Percentiles rank a stretch among this genome's conserved stretches.
Evolutionary conservation across 495 filamentous ascomycete species (phyloP).

Genomic region (Podospora didyma): DNA sequence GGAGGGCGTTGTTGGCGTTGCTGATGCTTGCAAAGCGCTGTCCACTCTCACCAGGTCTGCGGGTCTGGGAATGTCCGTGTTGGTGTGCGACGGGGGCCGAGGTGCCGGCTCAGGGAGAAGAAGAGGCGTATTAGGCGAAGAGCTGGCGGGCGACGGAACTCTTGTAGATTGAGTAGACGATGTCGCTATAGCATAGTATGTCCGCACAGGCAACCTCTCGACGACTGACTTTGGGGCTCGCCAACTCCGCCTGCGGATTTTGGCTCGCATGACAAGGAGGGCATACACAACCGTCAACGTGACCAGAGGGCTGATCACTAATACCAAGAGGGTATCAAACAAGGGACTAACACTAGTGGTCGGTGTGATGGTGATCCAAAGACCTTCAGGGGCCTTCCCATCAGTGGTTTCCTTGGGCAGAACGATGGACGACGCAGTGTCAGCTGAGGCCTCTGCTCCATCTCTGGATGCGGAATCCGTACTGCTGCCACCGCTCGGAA

Average conservation of each 20-base stretch:
- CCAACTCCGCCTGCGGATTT: slow-evolving; percentile 87
- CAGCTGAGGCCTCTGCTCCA: neutral
- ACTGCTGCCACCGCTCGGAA: slow-evolving; percentile 44
- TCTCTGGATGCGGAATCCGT: slow-evolving; percentile 22
- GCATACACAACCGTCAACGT: slow-evolving; percentile 92
- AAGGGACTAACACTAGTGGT: slow-evolving; percentile 90
- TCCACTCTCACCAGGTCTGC: slow-evolving; percentile 31
- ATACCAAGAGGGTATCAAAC: slow-evolving; percentile 89
- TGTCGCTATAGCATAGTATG: slow-evolving; percentile 78
- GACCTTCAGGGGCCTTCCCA: slow-evolving; percentile 61
- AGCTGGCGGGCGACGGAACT: slow-evolving; percentile 50
- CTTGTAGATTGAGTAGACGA: slow-evolving; percentile 56
- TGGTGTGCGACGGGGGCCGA: slow-evolving; percentile 62
- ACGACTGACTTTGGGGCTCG: slow-evolving; percentile 94
- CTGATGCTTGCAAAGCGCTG: slow-evolving; percentile 31
- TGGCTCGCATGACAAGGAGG: slow-evolving; percentile 79
- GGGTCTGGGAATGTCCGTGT: slow-evolving; percentile 53
- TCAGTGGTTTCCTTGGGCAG: slow-evolving; percentile 22
- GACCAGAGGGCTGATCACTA: slow-evolving; percentile 88
- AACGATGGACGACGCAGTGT: slow-evolving; percentile 5
- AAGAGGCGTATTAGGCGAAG: slow-evolving; percentile 74
- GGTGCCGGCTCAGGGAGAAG: slow-evolving; percentile 51
- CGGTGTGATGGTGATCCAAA: slow-evolving; percentile 94
- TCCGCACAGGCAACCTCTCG: slow-evolving; percentile 88
- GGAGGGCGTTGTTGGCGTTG: slow-evolving; percentile 11